These are phyloP conservation scores for Hypocrella siamensis DNA, from an alignment of 2,329 filamentous ascomycete species.

Conservation along the genomic window DNA sequence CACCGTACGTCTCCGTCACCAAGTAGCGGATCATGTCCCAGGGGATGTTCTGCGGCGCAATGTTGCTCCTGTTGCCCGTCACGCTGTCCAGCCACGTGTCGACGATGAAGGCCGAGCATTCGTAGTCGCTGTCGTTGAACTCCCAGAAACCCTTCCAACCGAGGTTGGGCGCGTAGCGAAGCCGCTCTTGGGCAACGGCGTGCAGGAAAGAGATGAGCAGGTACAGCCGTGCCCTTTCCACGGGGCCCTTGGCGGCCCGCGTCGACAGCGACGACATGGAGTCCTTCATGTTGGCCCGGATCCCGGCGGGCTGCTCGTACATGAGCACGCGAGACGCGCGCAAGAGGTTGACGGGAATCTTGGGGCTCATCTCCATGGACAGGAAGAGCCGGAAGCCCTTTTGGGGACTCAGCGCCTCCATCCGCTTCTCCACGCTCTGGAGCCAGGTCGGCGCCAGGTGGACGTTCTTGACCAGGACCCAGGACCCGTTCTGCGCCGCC, in stretches of 20 bases:
- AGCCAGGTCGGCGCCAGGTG: conserved; percentile 93
- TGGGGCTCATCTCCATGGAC: conserved; percentile 93
- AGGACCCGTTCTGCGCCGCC: conserved; percentile 79
- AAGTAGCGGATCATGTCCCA: conserved; percentile 92
- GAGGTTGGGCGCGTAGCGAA: conserved; percentile 83
- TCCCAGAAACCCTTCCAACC: conserved; percentile 99
- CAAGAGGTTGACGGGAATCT: conserved; percentile 91
- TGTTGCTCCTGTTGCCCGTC: conserved; percentile 75
- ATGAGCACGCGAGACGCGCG: conserved; percentile 88
- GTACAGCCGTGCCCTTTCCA: conserved; percentile 82
- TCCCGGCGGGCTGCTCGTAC: conserved; percentile 95
- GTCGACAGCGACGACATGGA: conserved; percentile 72
- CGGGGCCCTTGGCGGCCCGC: conserved; percentile 63
- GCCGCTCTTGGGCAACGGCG: conserved; percentile 84
- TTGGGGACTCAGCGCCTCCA: conserved; percentile 90
- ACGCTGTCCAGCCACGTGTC: conserved; percentile 84
- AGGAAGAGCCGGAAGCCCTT: conserved; percentile 87
- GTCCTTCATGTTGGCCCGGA: conserved; percentile 97
- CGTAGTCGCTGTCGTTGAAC: conserved; percentile 98
- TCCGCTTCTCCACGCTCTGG: conserved; percentile 90
- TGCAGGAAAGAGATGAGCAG: conserved; percentile 87
- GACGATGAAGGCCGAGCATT: conserved; percentile 91
- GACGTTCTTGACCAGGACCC: conserved; percentile 98
- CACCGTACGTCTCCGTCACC: conserved; percentile 88
- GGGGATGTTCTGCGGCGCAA: conserved; percentile 83